Evolutionary conservation across 106 monocot genomes (phyloP).

Genomic region (Dioscorea zingiberensis): DNA sequence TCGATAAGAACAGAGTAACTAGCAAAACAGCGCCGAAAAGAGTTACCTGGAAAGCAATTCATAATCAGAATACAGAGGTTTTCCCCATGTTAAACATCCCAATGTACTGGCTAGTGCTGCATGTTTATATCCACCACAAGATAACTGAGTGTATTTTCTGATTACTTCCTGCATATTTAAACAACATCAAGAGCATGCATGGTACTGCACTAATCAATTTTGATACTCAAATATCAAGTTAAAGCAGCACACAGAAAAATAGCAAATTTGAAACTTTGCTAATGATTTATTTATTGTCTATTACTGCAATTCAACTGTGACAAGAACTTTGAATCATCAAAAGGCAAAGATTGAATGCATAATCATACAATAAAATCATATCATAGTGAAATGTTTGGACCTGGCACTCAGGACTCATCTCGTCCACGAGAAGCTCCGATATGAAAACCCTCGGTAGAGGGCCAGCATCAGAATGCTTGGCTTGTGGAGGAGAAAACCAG

Average conservation of each 20-base stretch:
- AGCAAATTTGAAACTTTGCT: too few relatives aligned
- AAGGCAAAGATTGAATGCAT: too few relatives aligned
- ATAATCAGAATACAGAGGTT: constrained; percentile 78
- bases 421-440: constrained; percentile 91
- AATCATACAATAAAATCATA: too few relatives aligned
- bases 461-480: constrained; percentile 13
- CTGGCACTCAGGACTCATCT: constrained; percentile 68
- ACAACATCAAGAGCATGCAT: too few relatives aligned
- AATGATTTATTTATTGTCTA: too few relatives aligned
- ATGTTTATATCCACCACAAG: constrained; percentile 64
- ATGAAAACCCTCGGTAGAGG: constrained; percentile 95
- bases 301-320: too few relatives aligned
- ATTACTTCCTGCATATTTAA: constrained; percentile 62
- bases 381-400: constrained; percentile 5
- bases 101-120: constrained; percentile 84
- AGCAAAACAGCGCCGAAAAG: not conserved
- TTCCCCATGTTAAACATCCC: constrained; percentile 90
- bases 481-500: constrained; percentile 86
- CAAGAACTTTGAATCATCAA: too few relatives aligned
- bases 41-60: constrained; percentile 62
- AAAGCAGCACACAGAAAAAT: too few relatives aligned
- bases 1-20: not conserved
- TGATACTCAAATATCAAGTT: too few relatives aligned
- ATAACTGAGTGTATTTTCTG: constrained; percentile 66
- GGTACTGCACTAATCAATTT: too few relatives aligned